Evolutionary conservation across 2,329 filamentous ascomycete genomes (phyloP).

Genomic region (Alternaria rosae): DNA sequence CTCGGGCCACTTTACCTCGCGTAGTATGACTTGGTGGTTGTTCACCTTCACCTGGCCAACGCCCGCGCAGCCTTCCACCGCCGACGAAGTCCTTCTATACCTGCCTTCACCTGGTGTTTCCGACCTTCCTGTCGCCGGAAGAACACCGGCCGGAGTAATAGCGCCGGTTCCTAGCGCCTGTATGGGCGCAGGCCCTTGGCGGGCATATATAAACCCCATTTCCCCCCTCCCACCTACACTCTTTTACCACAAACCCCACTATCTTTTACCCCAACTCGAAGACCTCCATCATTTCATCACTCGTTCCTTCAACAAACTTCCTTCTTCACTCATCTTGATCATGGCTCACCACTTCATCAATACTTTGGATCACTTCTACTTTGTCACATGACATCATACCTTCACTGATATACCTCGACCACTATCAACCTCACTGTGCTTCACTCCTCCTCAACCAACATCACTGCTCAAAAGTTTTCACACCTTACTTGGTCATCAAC

Average conservation of each 20-base stretch:
- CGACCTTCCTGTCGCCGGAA: slow-evolving; percentile 13
- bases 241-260: not conserved
- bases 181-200: not conserved
- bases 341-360: slow-evolving; percentile 9
- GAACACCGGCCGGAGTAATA: slow-evolving; percentile 7
- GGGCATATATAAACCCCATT: slow-evolving; percentile 9
- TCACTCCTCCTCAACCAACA: not conserved
- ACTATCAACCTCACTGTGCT: slow-evolving; percentile 6
- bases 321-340: slow-evolving; percentile 1
- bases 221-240: slow-evolving; percentile 2
- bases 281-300: not conserved
- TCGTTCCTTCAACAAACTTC: not conserved
- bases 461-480: not conserved
- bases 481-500: not conserved
- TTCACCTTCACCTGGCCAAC: slow-evolving; percentile 5
- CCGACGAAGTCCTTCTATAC: slow-evolving; percentile 7
- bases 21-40: not conserved
- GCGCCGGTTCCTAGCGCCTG: not conserved
- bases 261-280: not conserved
- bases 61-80: slow-evolving; percentile 1
- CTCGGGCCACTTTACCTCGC: slow-evolving; percentile 13
- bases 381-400: slow-evolving; percentile 7
- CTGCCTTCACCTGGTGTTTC: slow-evolving; percentile 2
- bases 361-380: slow-evolving; percentile 11
- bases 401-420: slow-evolving; percentile 5